phyloP scores from a whole-genome alignment of 75 land plant species.

The Sequoia sempervirens region DNA sequence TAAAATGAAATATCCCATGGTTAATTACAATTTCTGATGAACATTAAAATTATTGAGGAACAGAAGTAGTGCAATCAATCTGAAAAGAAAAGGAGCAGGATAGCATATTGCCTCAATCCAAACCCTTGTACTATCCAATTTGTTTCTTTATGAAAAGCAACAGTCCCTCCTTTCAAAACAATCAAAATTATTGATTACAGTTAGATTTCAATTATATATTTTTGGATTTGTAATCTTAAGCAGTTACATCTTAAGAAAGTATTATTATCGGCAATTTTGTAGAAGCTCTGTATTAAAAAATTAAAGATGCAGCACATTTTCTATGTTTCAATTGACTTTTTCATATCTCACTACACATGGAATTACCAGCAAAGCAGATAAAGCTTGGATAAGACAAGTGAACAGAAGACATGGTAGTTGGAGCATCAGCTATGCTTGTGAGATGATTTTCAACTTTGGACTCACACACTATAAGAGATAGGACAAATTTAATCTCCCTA shows the following conservation, averaged over 20 bases:
- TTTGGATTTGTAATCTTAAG: background rate
- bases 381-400: background rate
- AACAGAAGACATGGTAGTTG: background rate
- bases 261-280: background rate
- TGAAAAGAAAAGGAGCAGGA: background rate
- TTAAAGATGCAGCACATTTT: background rate
- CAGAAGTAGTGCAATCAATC: background rate
- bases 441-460: background rate
- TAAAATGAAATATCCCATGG: background rate
- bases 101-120: background rate
- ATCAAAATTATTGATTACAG: background rate
- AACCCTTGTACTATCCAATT: background rate
- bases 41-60: background rate
- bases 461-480: background rate
- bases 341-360: background rate
- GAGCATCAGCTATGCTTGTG: background rate
- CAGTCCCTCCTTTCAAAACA: background rate
- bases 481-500: background rate
- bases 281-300: background rate
- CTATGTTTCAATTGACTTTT: background rate
- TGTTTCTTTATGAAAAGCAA: background rate
- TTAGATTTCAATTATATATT: background rate
- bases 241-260: background rate
- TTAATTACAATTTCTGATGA: background rate
- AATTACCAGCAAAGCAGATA: background rate